Evolutionary conservation across 305 asterid species (phyloP), one percentile per base, ranked within the genome.

Genomic region (Fraxinus albicans): DNA sequence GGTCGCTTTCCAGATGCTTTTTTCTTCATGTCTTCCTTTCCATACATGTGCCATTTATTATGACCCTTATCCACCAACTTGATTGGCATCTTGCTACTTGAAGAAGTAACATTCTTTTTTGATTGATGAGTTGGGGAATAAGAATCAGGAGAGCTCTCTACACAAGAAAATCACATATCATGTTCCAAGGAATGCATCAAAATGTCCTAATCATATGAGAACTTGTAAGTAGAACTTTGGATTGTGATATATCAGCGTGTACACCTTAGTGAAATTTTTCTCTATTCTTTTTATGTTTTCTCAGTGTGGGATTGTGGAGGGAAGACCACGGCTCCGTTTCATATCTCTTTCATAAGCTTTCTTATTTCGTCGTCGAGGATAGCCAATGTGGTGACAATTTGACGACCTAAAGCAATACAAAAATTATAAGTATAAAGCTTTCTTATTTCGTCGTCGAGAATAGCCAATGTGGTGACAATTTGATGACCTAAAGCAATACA

Each of bases 401-500:
- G 88, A 47, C 27, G 92, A 15, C 99, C 99, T 96, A 91, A 84
- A 84, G 82, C 76, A 81, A 83, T 38, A 60, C 50, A 82, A 58
- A 77, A 65, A 79, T 82, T 67, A 84, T 21, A 85, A 70, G 72
- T n/a, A n/a, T n/a, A n/a, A 27, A 77, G 21, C 27, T 10, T 85
- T 91, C 88, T 83, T 95, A 25, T 25, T 25, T 80, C 87, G 78
- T 34, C 97, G 89, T 19, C 95, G 92, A 85, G 97, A 93, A 91
- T 97, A 97, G 85, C 99, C 99, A 87, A 97, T 97, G 86, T 88
- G 89, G 88, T 94, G 97, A 87, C 97, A 94, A 81, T 91, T 76
- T 53, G 88, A 47, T 27, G 92, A 15, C 99, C 99, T 96, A 91
- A 84, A 84, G 82, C 76, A 81, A 83, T 38, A 60, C 50, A 82